A percentile compares a stretch with the other conserved stretches of the same genome.
phyloP scores from a whole-genome alignment of 2,329 filamentous ascomycete genomes.

The Furcasterigmium furcatum region DNA sequence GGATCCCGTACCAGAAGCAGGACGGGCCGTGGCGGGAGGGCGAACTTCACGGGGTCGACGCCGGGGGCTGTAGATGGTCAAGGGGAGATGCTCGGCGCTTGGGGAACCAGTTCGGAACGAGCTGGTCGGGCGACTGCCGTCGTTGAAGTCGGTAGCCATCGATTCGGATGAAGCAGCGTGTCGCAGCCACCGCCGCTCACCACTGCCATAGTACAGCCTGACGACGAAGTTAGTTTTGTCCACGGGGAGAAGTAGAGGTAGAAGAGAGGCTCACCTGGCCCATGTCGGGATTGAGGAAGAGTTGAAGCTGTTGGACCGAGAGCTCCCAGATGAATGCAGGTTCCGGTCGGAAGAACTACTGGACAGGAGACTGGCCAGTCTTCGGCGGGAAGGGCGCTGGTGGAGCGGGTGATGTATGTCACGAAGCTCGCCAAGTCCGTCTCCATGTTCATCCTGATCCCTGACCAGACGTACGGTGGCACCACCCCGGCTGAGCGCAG shows the following conservation, averaged over 20 bases:
- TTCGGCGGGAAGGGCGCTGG: constrained; percentile 49
- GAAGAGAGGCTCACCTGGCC: constrained; percentile 39
- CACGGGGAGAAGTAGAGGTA: neutral
- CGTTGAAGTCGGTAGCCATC: constrained; percentile 41
- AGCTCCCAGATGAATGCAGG: constrained; percentile 49
- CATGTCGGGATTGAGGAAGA: constrained; percentile 46
- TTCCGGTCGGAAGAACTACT: constrained; percentile 47
- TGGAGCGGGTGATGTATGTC: constrained; percentile 48
- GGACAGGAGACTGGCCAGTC: constrained; percentile 48
- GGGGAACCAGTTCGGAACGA: constrained; percentile 45
- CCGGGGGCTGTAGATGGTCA: constrained; percentile 41
- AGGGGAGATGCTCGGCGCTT: constrained; percentile 43
- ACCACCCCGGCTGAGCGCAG: constrained; percentile 38
- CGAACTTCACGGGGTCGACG: constrained; percentile 35
- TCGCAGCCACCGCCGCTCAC: constrained; percentile 50
- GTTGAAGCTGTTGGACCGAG: constrained; percentile 42
- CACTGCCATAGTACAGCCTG: constrained; percentile 68
- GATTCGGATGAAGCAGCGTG: constrained; percentile 39
- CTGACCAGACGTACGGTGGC: constrained; percentile 43
- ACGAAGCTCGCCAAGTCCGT: constrained; percentile 59
- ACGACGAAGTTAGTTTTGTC: constrained; percentile 18
- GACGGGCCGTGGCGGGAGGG: constrained; percentile 18
- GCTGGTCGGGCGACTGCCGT: constrained; percentile 41
- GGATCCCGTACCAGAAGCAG: constrained; percentile 28
- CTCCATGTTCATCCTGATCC: constrained; percentile 61